Evolutionary conservation across 1,284 basidiomycete genomes (phyloP), one percentile per base, ranked within the genome.

Genomic region (Malassezia arunalokei): DNA sequence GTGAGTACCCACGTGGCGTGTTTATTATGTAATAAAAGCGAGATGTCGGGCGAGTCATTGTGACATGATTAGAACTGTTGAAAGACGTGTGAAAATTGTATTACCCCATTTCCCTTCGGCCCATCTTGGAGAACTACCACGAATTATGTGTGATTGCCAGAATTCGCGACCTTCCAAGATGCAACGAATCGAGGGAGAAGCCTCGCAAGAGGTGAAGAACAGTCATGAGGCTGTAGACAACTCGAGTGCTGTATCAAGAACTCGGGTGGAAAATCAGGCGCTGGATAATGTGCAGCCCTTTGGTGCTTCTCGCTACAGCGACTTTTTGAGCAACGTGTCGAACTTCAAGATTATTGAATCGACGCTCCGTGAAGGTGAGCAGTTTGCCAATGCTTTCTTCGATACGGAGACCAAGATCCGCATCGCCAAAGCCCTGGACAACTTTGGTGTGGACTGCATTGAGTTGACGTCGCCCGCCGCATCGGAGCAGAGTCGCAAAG

Each of bases 331-430:
- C 53, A 70, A 75, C 59, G 64, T 68, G 33, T 73, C 73, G 47
- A 74, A 75, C 64, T 76, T 74, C 63, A 74, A 74, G 77, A 95
- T 96, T 77, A 96, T 96, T 74, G 91, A 96, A 78, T 88, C 85
- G 66, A 96, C 91, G 8, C 80, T 96, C 53, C 79, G 92, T 80
- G 44, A 86, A 90, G 92, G 66, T 87, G 98, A 77, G 89, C 69
- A 99, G 76, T 99, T 99, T 69, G 92, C 94, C 61, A 98, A 96
- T 72, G 92, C 94, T 51, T 99, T 95, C 80, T 96, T 95, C 76
- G 91, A 94, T 75, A 91, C 89, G 74, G 91, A 94, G 80, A 98
- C 91, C 78, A 99, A 99, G 82, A 95, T 96, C 76, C 90, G 91
- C 74, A 99, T 99, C 67, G 94, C 94, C 66, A 91, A 85, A 79